A percentile compares a stretch with the other conserved stretches of the same genome.
Conservation (phyloP, 2,329 filamentous ascomycete species). For the Ophiostoma montium region DNA sequence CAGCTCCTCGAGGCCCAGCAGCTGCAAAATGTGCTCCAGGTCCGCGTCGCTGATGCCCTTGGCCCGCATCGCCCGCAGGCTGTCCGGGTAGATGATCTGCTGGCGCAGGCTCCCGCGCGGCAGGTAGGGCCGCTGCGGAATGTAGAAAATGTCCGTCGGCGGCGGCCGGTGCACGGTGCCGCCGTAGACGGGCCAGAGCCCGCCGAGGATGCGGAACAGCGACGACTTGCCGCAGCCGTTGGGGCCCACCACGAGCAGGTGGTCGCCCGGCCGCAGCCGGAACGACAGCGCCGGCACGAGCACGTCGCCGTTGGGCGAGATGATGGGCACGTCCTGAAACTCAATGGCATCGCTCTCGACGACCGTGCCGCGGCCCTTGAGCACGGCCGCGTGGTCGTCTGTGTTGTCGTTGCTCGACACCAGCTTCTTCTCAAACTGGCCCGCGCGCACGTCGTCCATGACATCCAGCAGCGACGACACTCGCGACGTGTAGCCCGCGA, state of each 20-base stretch:
- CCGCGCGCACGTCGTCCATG: slow-evolving; percentile 82
- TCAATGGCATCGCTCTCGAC: slow-evolving; percentile 73
- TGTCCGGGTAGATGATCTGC: slow-evolving; percentile 94
- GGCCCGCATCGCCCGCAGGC: slow-evolving; percentile 69
- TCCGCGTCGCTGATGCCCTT: slow-evolving; percentile 74
- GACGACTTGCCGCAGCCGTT: slow-evolving; percentile 97
- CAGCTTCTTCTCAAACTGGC: slow-evolving; percentile 90
- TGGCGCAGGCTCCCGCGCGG: slow-evolving; percentile 85
- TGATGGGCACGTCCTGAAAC: slow-evolving; percentile 78
- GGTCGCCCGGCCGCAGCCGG: slow-evolving; percentile 70
- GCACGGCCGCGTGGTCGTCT: slow-evolving; percentile 67
- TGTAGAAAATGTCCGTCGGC: slow-evolving; percentile 92
- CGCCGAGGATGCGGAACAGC: slow-evolving; percentile 89
- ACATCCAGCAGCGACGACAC: slow-evolving; percentile 83
- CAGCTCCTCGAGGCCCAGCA: slow-evolving; percentile 71
- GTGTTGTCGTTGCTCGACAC: slow-evolving; percentile 76
- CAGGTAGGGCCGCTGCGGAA: slow-evolving; percentile 88
- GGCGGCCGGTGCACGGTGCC: slow-evolving; percentile 84
- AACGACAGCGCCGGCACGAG: slow-evolving; percentile 78
- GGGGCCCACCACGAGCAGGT: slow-evolving; percentile 86
- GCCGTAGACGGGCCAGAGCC: slow-evolving; percentile 94
- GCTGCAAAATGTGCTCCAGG: slow-evolving; percentile 59
- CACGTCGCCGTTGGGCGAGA: slow-evolving; percentile 92
- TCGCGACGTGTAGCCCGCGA: slow-evolving; percentile 87
- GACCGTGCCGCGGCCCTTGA: slow-evolving; percentile 68